Base-by-base conservation (phyloP, 352 stramenopile genomes). In the Pythium sp. region DNA sequence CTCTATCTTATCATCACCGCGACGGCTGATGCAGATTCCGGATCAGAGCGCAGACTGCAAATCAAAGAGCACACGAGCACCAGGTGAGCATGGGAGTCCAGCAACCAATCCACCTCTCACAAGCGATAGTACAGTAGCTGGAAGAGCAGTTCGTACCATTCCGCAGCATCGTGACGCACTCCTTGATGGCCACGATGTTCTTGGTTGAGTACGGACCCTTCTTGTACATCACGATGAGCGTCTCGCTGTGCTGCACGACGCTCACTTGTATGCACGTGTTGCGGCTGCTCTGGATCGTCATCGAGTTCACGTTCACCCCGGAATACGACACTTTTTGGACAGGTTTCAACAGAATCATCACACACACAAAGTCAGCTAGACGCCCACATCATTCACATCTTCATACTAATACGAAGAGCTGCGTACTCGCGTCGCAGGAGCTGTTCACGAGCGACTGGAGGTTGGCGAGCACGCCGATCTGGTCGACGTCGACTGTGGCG, bases 381-480 rank as follows among this genome's bases (percentile, higher is more conserved):
- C 20, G 56, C 18, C 14, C n/a, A 49, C 12, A 0, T 12, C 60
- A 53, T 26, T 15, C 3, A 74, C 9, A 32, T 32, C 30, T 32
- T 15, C 22, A 41, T 12, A 43, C 5, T 41, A 22, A 9, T 15
- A 1, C 12, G 26, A 7, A 24, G 3, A 43, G 14, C 22, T 58
- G 78, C 81, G 60, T 84, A 95, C 82, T 93, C 69, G 95, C 96
- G 74, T 97, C 90, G 38, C 81, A 87, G 22, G 89, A 90, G 18
- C 88, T 76, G 71, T 92, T 93, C 43, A 95, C 78, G 18, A 98
- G 82, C 61, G 87, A 84, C 67, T 97, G 88, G 24, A 98, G 70
- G 64, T 97, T 97, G 36, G 92, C 90, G 18, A 97, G 75, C 34
- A 98, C 84, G 26, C 90, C 92, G 67, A 98, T 92, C 60, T 96